Base-by-base conservation (phyloP, 306 rosid genomes). In the Begonia loranthoides region DNA sequence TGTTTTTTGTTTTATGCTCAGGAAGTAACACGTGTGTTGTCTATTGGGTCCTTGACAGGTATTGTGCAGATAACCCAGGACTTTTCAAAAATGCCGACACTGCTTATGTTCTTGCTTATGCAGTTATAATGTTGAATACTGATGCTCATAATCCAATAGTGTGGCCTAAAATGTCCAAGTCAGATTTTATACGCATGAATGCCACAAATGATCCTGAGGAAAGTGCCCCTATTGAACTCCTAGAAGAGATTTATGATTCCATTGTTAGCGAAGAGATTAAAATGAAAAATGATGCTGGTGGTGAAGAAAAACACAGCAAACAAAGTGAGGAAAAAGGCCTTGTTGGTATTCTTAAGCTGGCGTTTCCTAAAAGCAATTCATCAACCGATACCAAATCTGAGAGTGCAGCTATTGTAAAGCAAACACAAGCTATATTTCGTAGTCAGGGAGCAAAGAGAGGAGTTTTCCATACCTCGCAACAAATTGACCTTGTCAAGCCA, bases 101-200 rank as follows among this genome's bases (percentile, higher is more conserved):
- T 41, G 99, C 96, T 16, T 92, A 92, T 70, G 92, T 92, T 79
- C 94, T 92, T 67, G 99, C 96, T 28, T 92, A 92, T 67, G 93
- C 99, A 38, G 96, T 87, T 71, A 92, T 92, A 48, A 57, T 92
- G 94, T 70, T 92, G 75, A 92, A 83, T 70, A 92, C 99, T 50
- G 99, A 92, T 73, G 99, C 96, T 45, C 99, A 92, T 71, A 92
- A 87, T 65, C 99, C 96, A 44, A 83, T 92, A 86, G 96, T 92
- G 79, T 87, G 99, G 99, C 99, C 99, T 56, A 92, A 92, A 77
- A 87, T 92, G 99, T 77, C 94, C 68, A 87, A 83, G 77, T 64
- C 82, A 12, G 99, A 92, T 71, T 92, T 92, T 64, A 63, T 87
- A 56, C 93, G 81, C 51, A 83, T 92, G 81, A 92, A 92, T 79